Evolutionary conservation across 225 moss, liverwort and hornwort genomes (phyloP).

Genomic region (Takakia lepidozioides): DNA sequence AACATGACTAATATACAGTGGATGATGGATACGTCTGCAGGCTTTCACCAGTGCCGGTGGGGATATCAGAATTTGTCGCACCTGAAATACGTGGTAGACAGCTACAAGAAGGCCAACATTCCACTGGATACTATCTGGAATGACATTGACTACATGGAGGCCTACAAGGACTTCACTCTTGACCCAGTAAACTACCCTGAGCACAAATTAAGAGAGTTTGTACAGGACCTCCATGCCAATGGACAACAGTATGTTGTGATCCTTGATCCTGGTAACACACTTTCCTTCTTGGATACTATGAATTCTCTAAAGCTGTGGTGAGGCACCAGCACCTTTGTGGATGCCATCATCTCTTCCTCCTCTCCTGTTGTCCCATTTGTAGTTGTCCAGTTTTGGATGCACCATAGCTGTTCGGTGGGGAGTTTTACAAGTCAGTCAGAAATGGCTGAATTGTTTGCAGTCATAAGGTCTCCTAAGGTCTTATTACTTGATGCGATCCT

Average conservation of each 20-base stretch:
- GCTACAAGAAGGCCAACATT: conserved; percentile 57
- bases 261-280: conserved; percentile 64
- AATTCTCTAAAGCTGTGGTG: neutral
- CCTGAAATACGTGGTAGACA: conserved; percentile 45
- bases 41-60: conserved; percentile 86
- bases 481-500: no score
- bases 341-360: no score
- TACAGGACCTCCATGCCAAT: conserved; percentile 54
- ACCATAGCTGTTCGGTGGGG: neutral
- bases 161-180: conserved; percentile 73
- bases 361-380: neutral
- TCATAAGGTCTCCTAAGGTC: no score
- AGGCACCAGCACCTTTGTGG: neutral
- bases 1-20: neutral
- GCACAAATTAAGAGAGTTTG: conserved; percentile 35
- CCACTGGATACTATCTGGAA: conserved; percentile 86
- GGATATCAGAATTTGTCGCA: conserved; percentile 64
- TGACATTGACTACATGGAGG: conserved; percentile 90
- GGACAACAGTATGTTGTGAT: conserved; percentile 70
- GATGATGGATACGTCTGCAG: conserved; percentile 14
- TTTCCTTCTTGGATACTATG: neutral
- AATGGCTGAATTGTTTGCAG: no score
- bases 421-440: no score
- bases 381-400: neutral
- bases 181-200: conserved; percentile 60